Evolutionary conservation across 441 rosid species (phyloP).

Genomic region (Mallotus repandus): DNA sequence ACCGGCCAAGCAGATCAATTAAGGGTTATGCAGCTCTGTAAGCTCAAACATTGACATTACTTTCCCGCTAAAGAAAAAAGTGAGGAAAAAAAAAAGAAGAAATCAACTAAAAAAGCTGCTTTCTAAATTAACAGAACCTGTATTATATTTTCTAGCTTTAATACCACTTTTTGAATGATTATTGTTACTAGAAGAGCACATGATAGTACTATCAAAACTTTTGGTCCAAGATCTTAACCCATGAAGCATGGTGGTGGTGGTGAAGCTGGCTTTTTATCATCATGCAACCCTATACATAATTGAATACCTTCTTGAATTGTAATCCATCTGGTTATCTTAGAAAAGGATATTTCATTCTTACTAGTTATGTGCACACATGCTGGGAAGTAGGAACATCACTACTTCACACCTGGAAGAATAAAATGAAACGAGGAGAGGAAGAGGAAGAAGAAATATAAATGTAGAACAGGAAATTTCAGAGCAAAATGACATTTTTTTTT

Average conservation of each 20-base stretch:
- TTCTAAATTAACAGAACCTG: not conserved
- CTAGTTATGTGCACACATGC: constrained; percentile 8
- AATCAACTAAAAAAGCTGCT: not conserved
- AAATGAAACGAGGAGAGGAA: not conserved
- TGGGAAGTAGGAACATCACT: constrained; percentile 3
- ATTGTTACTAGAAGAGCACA: not conserved
- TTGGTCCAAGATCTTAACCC: constrained; percentile 3
- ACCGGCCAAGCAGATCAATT: not conserved
- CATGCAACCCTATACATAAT: not conserved
- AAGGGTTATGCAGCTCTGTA: not conserved
- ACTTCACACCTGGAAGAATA: not conserved
- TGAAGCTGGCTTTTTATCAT: not conserved
- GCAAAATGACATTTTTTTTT: too few species aligned
- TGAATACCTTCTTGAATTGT: not conserved
- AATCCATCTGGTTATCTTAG: not conserved
- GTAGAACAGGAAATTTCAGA: too few species aligned
- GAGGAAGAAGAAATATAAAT: not conserved
- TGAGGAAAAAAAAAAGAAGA: not conserved
- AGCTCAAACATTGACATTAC: too few species aligned
- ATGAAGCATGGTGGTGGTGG: not conserved
- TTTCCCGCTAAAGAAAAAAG: not conserved
- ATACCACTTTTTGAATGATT: constrained; percentile 1
- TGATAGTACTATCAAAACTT: not conserved
- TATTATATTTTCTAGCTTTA: constrained; percentile 2
- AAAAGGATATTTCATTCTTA: constrained; percentile 3